Evolutionary conservation across 352 stramenopile genomes (phyloP), one percentile per base, ranked within the genome.

Genomic region (Phytopythium cucurbitacearum): DNA sequence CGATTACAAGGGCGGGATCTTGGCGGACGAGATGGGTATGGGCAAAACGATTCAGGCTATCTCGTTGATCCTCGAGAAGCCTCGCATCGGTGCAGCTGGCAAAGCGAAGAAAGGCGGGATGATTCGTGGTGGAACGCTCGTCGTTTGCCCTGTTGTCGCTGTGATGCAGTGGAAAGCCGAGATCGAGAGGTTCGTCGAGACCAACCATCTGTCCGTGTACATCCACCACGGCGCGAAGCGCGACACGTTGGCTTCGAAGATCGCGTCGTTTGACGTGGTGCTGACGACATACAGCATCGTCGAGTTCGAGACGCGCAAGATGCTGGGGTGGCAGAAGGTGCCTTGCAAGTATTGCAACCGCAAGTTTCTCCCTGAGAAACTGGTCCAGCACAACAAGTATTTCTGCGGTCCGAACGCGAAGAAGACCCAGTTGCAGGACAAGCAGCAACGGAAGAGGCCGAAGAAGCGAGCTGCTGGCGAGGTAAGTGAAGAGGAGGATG

Each of bases 1-100:
- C 41, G 65, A 69, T 4, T 90, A 98, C 53, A 76, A 84, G 48
- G 97, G 97, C 32, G 97, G 97, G 3, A 98, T 99, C 45, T 62
- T 99, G 5, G 97, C 96, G 0, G 97, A 99, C 57, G 96, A 99
- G 75, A 99, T 99, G 97, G 95, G 91, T 12, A 97, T 97, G 89
- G 90, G 97, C 8, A 99, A 99, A 64, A 99, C 96, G 0, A 82
- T 99, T 42, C 96, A 99, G 76, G 95, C 96, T 3, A 99, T 99
- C 50, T 86, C 90, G 5, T 74, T 96, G 7, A 97, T 99, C 32
- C 64, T 99, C 1, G 92, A 98, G 53, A 63, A 45, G 7, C 9
- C 34, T 9, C 52, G 38, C 10, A n/a, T 37, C 40, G 44, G 41
- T n/a, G 34, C 35, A 2, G 28, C 21, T 8, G 57, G 51, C 15